Evolutionary conservation across 352 stramenopile genomes (phyloP), one percentile per base, ranked within the genome.

Genomic region (Pythium sp.): DNA sequence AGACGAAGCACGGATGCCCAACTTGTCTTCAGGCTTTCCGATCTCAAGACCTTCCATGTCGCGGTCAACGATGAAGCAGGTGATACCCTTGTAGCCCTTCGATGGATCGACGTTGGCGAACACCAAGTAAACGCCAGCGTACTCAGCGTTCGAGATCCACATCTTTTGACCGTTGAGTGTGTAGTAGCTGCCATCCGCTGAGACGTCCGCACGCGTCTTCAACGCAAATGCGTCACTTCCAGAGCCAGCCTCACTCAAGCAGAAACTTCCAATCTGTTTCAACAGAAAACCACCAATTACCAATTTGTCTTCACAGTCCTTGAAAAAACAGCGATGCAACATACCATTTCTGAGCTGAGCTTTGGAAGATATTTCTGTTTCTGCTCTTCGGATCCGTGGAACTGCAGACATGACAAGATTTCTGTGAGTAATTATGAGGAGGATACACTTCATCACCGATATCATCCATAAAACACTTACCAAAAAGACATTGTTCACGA

Each of bases 81-180:
- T 99, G 69, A 99, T 99, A 47, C 97, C 97, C 79, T 98, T 99
- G 88, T 99, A 98, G 11, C 95, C 95, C 72, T 94, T 83, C 2
- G 87, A 92, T 56, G 77, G 83, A 76, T 98, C 90, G 9, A 88
- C 87, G 71, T 98, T 99, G 12, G 97, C 97, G 80, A 99, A 99
- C 15, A 99, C 94, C 41, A 99, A 79, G 78, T 98, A 98, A 1
- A 99, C 89, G 5, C 94, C 95, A 20, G 97, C 87, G 69, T 99
- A 96, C 67, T 94, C 93, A 14, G 92, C 93, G 78, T 99, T 99
- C 38, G 95, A 98, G 71, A 99, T 99, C 97, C 97, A 99, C 75
- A 98, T 90, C 78, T 99, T 99, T 57, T 92, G 90, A 26, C 97
- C 97, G 74, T 91, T 98, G 12, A 99, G 76, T 20, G 91, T 98